Base-by-base conservation (phyloP, 1,284 basidiomycete genomes). In the Rhodotorula sp. region DNA sequence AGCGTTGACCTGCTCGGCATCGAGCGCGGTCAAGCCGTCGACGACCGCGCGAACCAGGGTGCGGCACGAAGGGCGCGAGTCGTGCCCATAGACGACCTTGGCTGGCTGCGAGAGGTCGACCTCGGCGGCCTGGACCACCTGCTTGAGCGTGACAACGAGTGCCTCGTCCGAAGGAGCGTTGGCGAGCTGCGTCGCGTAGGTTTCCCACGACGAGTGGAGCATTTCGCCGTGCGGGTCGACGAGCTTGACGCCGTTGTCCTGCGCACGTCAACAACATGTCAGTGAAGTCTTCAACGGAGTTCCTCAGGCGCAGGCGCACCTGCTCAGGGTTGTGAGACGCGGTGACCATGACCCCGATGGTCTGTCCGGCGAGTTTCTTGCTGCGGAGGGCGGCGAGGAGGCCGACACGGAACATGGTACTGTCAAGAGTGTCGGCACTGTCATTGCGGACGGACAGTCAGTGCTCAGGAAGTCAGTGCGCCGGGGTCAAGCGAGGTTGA, bases 241-340 rank as follows among this genome's bases (percentile, higher is more conserved):
- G 63, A 99, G 88, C 82, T 99, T 99, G 73, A 98, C 93, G 49
- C 97, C 97, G 81, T 99, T 99, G 82, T 99, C 97, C 92, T 97
- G 78, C 17, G 23, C 12, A 50, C 25, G 0, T 9, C 25, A 1
- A 3, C 14, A 23, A 44, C 8, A 4, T 34, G 49, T 58, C 21
- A 21, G 21, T 21, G 9, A 14, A 23, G n/a, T 7, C 14, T 27
- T 10, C 3, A 41, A 14, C 23, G 56, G 23, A 17, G 8, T 1
- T 13, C 7, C 4, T 25, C 27, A 63, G 55, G 44, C 23, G 49
- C 21, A 8, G 17, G 81, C 86, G 77, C 78, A 95, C 94, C 79
- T 89, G 86, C 81, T 96, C 96, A 25, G 96, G 96, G 81, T 99
- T 99, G 83, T 99, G 97, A 41, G 93, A 97, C 7, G 97, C 97